Conservation (phyloP, 495 filamentous ascomycete species). For the Parachaetomium inaequale region DNA sequence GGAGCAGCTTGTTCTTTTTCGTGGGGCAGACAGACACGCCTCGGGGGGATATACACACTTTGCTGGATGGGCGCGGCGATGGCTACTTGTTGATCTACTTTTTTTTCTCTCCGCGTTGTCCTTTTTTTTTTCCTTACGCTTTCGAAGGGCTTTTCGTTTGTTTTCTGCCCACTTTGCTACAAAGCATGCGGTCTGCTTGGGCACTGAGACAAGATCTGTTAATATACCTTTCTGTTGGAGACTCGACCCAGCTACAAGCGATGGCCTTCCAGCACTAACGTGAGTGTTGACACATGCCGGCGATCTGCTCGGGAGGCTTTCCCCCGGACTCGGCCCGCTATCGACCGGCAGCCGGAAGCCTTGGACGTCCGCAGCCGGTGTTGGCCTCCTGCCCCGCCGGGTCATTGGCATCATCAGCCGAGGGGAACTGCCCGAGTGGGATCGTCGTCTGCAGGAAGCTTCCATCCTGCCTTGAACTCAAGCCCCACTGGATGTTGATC, state of each 20-base stretch:
- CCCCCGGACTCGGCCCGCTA: background rate
- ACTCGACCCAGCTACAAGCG: background rate
- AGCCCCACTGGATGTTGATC: background rate
- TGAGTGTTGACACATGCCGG: background rate
- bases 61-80: slow-evolving; percentile 1
- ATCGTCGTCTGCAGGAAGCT: background rate
- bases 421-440: background rate
- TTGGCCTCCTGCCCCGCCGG: slow-evolving; percentile 5
- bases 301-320: background rate
- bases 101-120: background rate
- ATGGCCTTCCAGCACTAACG: background rate
- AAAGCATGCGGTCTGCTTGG: slow-evolving; percentile 12
- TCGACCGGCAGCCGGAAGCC: background rate
- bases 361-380: background rate
- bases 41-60: slow-evolving; percentile 3
- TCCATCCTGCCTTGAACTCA: background rate
- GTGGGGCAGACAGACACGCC: background rate
- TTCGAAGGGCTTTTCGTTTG: background rate
- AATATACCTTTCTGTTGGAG: slow-evolving; percentile 14
- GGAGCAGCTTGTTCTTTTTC: background rate
- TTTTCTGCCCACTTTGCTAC: background rate
- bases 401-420: background rate
- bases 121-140: background rate
- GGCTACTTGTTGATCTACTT: slow-evolving; percentile 2
- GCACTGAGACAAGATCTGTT: slow-evolving; percentile 15